phyloP scores from a whole-genome alignment of 2,329 filamentous ascomycete species.

The Metarhizium anisopliae region DNA sequence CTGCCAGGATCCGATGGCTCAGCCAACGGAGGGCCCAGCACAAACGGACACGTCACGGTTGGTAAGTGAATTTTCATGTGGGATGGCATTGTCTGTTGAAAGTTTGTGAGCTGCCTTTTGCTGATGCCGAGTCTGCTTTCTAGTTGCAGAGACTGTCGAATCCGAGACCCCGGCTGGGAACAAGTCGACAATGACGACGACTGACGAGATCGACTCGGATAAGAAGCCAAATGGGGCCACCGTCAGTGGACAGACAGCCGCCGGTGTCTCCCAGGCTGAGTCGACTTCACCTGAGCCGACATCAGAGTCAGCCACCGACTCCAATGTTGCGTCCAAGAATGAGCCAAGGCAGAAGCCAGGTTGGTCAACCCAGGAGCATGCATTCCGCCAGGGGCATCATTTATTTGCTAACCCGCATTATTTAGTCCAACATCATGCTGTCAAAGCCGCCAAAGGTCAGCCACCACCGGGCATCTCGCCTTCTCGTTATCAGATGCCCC shows the following conservation, averaged over 20 bases:
- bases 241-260: constrained; percentile 1
- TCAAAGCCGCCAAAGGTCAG: constrained; percentile 13
- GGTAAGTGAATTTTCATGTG: constrained; percentile 1
- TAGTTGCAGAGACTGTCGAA: not conserved
- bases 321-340: constrained; percentile 3
- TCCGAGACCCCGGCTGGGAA: not conserved
- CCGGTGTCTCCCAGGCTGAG: not conserved
- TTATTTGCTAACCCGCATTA: not conserved
- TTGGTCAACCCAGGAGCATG: constrained; percentile 1
- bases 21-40: not conserved
- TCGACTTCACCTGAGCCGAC: constrained; percentile 1
- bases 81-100: not conserved
- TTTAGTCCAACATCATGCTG: not conserved
- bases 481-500: constrained; percentile 33
- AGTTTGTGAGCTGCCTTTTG: not conserved
- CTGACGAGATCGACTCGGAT: not conserved
- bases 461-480: constrained; percentile 23
- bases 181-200: not conserved
- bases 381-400: not conserved
- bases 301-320: constrained; percentile 4
- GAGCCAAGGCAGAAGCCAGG: constrained; percentile 8
- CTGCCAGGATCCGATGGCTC: not conserved
- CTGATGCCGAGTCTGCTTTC: not conserved
- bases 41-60: not conserved
- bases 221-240: not conserved